Conservation (phyloP, 2,329 filamentous ascomycete genomes). For the Hymenoscyphus repandus region DNA sequence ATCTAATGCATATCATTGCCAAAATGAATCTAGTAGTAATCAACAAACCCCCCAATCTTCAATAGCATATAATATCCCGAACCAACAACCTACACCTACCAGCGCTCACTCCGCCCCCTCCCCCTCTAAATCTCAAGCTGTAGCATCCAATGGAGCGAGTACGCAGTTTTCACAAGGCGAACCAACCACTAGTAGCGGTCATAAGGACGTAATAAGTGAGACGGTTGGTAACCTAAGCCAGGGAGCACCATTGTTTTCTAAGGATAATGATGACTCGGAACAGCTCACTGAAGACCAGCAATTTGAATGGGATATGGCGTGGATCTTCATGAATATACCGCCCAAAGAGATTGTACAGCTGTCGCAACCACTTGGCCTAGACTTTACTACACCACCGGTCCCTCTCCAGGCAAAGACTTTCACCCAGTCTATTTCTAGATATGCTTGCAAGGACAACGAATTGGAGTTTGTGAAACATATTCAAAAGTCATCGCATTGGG, state of each 20-base stretch:
- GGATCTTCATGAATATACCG: conserved; percentile 35
- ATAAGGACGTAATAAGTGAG: not conserved
- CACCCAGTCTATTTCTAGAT: conserved; percentile 40
- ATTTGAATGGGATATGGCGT: conserved; percentile 37
- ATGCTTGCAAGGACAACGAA: conserved; percentile 38
- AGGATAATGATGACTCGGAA: conserved; percentile 13
- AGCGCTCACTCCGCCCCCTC: conserved; percentile 3
- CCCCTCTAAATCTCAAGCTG: conserved; percentile 1
- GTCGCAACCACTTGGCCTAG: conserved; percentile 39
- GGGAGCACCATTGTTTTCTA: not conserved
- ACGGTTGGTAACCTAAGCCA: not conserved
- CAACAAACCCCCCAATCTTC: conserved; percentile 10
- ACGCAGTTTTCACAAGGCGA: conserved; percentile 12
- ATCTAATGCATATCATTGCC: not conserved
- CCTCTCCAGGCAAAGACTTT: conserved; percentile 41
- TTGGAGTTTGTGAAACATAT: conserved; percentile 40
- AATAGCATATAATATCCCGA: not conserved
- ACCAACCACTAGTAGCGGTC: conserved; percentile 2
- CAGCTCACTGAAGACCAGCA: conserved; percentile 29
- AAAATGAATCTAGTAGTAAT: conserved; percentile 8
- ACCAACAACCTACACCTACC: conserved; percentile 10
- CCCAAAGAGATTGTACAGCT: conserved; percentile 41
- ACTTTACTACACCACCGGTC: conserved; percentile 41
- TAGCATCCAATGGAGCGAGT: conserved; percentile 16
- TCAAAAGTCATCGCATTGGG: conserved; percentile 38